Conservation (phyloP, 1,139 yeast species). For the Protomyces inundatus region DNA sequence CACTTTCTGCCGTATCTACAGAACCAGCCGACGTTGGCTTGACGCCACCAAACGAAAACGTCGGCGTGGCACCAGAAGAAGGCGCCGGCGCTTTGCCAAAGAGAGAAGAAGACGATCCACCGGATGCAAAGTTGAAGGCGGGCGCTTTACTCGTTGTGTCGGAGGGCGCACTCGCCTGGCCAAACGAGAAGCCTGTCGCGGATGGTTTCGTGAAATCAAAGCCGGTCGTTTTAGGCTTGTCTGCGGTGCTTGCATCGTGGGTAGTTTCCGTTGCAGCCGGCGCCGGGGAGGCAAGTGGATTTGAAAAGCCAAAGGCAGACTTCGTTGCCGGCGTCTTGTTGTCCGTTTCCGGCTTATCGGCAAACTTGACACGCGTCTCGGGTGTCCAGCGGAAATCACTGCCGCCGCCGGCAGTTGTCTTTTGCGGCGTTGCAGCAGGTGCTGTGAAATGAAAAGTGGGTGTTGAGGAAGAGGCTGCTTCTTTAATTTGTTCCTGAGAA, state of each 20-base stretch:
- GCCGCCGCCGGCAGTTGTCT: background rate
- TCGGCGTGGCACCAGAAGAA: slow-evolving; percentile 1
- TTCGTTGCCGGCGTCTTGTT: background rate
- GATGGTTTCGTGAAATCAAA: slow-evolving; percentile 4
- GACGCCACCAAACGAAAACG: slow-evolving; percentile 6
- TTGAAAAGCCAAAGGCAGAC: slow-evolving; percentile 13
- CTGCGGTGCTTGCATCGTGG: background rate
- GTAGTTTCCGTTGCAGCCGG: background rate
- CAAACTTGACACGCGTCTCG: slow-evolving; percentile 40
- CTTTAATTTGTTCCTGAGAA: background rate
- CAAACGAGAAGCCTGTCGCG: slow-evolving; percentile 10
- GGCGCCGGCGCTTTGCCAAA: slow-evolving; percentile 3
- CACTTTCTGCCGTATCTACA: slow-evolving; percentile 35
- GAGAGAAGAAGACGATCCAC: slow-evolving; percentile 4
- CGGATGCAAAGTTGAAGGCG: slow-evolving; percentile 9
- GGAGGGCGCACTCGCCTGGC: slow-evolving; percentile 7
- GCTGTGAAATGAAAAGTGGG: background rate
- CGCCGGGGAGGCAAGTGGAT: slow-evolving; percentile 25
- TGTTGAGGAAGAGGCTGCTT: background rate
- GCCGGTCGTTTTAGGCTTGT: slow-evolving; percentile 1
- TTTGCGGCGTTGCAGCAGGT: background rate
- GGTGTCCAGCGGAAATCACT: slow-evolving; percentile 38
- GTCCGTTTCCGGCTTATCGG: slow-evolving; percentile 31
- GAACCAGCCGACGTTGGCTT: slow-evolving; percentile 1
- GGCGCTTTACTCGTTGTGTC: background rate